Evolutionary conservation across 352 stramenopile genomes (phyloP).

Genomic region (Phytophthora macrochlamydospora): DNA sequence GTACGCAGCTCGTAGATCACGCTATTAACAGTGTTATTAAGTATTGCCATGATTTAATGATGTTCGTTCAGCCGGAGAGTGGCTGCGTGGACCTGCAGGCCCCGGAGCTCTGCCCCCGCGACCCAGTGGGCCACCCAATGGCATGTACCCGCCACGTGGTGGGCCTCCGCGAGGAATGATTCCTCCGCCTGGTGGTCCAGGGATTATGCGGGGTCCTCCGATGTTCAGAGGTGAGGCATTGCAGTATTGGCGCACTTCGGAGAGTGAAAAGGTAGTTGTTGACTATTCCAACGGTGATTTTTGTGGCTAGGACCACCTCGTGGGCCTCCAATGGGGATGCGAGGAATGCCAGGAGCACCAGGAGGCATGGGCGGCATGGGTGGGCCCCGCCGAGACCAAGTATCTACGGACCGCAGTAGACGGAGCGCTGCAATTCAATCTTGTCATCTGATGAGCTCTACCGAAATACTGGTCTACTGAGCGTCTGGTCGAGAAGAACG

Average conservation of each 20-base stretch:
- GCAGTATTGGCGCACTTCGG: too few species aligned
- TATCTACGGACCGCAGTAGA: conserved; percentile 78
- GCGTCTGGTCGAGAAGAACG: too few species aligned
- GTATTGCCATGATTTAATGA: background rate
- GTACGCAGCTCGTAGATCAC: conserved; percentile 36
- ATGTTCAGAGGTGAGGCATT: conserved; percentile 52
- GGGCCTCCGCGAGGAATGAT: conserved; percentile 79
- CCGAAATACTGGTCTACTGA: too few species aligned
- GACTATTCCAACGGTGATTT: too few species aligned
- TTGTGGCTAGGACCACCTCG: conserved; percentile 31
- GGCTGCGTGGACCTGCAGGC: conserved; percentile 53
- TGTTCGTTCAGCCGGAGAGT: conserved; percentile 63
- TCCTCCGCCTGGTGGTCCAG: conserved; percentile 49
- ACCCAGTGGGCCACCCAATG: conserved; percentile 30
- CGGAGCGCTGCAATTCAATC: too few species aligned
- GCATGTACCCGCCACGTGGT: conserved; percentile 69
- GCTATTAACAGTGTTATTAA: background rate
- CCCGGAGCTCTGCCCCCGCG: conserved; percentile 56
- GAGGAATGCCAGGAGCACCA: conserved; percentile 35
- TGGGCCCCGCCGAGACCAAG: conserved; percentile 51
- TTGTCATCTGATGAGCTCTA: too few species aligned
- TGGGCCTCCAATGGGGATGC: conserved; percentile 45
- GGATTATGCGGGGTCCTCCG: conserved; percentile 71
- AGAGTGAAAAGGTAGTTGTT: too few species aligned
- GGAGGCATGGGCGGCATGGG: conserved; percentile 19